phyloP scores from a whole-genome alignment of 371 early-diverging fungal genomes.

The Mucor ambiguus region DNA sequence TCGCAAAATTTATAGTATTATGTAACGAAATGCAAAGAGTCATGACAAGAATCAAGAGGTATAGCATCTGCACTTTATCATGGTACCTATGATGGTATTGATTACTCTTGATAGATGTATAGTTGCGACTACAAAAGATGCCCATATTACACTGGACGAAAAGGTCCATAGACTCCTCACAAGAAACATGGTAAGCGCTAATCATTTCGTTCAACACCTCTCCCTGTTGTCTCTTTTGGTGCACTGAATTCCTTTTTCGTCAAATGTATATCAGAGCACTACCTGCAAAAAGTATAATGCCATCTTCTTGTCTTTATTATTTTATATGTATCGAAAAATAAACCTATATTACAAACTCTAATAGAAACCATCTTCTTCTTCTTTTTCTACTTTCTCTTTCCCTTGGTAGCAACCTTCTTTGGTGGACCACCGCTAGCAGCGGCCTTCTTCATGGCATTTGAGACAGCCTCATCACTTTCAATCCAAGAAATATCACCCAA shows the following conservation, averaged over 20 bases:
- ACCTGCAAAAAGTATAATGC: background rate
- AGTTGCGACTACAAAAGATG: too few species aligned
- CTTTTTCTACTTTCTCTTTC: conserved; percentile 40
- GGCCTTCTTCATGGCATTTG: conserved; percentile 49
- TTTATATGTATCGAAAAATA: conserved; percentile 2
- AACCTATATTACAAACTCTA: conserved; percentile 9
- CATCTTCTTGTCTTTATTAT: background rate
- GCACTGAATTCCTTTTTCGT: background rate
- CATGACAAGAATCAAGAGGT: too few species aligned
- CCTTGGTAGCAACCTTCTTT: conserved; percentile 36
- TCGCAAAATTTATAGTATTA: too few species aligned
- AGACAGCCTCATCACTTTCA: conserved; percentile 49
- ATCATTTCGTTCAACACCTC: background rate
- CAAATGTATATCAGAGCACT: background rate
- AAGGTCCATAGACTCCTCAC: too few species aligned
- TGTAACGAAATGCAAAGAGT: too few species aligned
- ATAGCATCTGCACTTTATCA: too few species aligned
- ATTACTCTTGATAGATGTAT: too few species aligned
- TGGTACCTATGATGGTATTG: too few species aligned
- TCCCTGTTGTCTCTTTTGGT: background rate
- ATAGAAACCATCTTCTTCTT: background rate
- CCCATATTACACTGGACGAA: too few species aligned
- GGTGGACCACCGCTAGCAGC: conserved; percentile 38
- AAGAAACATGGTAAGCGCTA: too few species aligned
- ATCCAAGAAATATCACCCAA: conserved; percentile 55